Percentiles rank a stretch among this genome's conserved stretches.
Evolutionary conservation across 1,284 basidiomycete genomes (phyloP).

Genomic region (Cryptococcus sp.): DNA sequence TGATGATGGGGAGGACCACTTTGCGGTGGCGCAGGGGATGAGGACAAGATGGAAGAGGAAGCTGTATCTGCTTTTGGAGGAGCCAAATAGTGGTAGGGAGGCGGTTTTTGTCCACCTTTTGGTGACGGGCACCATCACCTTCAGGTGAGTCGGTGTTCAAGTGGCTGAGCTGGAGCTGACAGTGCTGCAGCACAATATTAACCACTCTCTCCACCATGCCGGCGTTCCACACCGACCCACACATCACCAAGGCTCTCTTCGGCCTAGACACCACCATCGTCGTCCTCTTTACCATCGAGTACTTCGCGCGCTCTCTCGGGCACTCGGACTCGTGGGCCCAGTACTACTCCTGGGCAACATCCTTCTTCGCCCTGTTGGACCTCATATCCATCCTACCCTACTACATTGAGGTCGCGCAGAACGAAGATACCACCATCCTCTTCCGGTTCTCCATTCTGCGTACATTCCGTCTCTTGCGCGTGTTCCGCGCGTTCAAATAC

Average conservation of each 20-base stretch:
- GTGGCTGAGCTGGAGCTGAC: background rate
- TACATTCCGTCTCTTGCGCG: slow-evolving; percentile 76
- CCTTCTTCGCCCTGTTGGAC: slow-evolving; percentile 82
- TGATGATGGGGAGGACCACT: slow-evolving; percentile 47
- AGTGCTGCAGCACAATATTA: slow-evolving; percentile 66
- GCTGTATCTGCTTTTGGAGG: slow-evolving; percentile 50
- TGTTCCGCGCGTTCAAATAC: slow-evolving; percentile 81
- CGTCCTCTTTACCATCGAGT: slow-evolving; percentile 74
- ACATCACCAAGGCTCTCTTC: slow-evolving; percentile 70
- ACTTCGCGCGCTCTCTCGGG: slow-evolving; percentile 40
- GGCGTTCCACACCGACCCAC: slow-evolving; percentile 62
- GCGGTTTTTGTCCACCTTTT: slow-evolving; percentile 48
- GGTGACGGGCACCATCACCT: slow-evolving; percentile 47
- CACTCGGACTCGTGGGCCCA: slow-evolving; percentile 50
- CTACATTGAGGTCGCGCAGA: slow-evolving; percentile 76
- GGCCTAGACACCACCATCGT: slow-evolving; percentile 72
- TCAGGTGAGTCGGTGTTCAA: slow-evolving; percentile 37
- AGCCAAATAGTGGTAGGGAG: slow-evolving; percentile 45
- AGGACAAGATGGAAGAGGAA: slow-evolving; percentile 44
- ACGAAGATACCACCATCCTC: slow-evolving; percentile 77
- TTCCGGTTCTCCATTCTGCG: slow-evolving; percentile 78
- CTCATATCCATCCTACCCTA: slow-evolving; percentile 78
- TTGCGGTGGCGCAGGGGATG: slow-evolving; percentile 43
- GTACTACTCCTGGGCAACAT: slow-evolving; percentile 49
- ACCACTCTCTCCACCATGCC: slow-evolving; percentile 83